Conservation (phyloP, 1,284 basidiomycete species). For the Leccinum holopus region DNA sequence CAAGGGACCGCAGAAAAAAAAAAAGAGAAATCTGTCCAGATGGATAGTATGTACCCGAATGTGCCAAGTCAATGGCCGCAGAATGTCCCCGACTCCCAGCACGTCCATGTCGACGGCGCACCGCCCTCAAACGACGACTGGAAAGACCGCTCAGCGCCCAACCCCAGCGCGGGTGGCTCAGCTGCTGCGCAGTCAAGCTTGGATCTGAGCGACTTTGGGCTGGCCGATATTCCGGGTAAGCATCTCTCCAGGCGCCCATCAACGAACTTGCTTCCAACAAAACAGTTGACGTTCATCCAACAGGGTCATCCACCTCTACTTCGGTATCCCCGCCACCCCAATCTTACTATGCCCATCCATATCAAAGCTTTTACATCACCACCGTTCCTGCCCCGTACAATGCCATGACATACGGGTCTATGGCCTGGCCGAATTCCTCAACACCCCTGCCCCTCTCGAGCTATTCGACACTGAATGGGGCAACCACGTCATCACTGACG, state of each 20-base stretch:
- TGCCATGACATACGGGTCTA: constrained; percentile 48
- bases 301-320: constrained; percentile 36
- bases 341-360: constrained; percentile 39
- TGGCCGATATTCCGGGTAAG: constrained; percentile 41
- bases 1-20: constrained; percentile 43
- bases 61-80: constrained; percentile 55
- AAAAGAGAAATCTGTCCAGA: constrained; percentile 45
- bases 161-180: constrained; percentile 29
- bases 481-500: constrained; percentile 44
- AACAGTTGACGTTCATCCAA: constrained; percentile 21
- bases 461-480: constrained; percentile 74
- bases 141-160: constrained; percentile 43
- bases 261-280: constrained; percentile 3
- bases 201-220: constrained; percentile 46
- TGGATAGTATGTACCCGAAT: constrained; percentile 52
- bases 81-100: constrained; percentile 39
- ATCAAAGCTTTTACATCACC: constrained; percentile 40
- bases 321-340: constrained; percentile 41
- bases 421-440: constrained; percentile 45
- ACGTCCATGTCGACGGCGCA: constrained; percentile 40
- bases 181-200: constrained; percentile 35
- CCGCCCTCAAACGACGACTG: constrained; percentile 43
- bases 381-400: constrained; percentile 51
- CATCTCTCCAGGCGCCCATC: constrained; percentile 31
- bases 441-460: constrained; percentile 61